Percentiles rank a stretch among this genome's conserved stretches.
phyloP scores from a whole-genome alignment of 495 filamentous ascomycete genomes.

The Neurospora sp. region DNA sequence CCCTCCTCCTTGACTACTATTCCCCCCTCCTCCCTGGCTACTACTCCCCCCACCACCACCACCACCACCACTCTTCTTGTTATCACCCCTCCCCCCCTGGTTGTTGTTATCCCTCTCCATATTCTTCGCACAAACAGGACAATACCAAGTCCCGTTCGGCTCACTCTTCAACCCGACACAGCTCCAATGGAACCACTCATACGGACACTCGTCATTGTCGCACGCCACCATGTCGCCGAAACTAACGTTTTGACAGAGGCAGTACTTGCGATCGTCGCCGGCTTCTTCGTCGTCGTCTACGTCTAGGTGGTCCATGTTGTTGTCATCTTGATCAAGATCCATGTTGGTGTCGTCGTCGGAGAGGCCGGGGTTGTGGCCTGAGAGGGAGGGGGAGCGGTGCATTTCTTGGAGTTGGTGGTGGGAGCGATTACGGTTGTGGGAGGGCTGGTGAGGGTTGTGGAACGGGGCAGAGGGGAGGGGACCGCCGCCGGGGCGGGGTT shows the following conservation, averaged over 20 bases:
- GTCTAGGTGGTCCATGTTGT: conserved; percentile 27
- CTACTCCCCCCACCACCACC: neutral
- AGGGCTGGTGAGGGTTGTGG: no score
- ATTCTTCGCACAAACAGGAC: conserved; percentile 64
- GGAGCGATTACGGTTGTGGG: neutral
- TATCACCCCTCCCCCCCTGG: neutral
- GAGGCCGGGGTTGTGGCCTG: neutral
- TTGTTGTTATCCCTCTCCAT: conserved; percentile 25
- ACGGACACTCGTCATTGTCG: conserved; percentile 85
- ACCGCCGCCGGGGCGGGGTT: no score
- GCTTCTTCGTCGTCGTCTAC: conserved; percentile 80
- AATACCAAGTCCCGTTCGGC: conserved; percentile 88
- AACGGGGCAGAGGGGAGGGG: no score
- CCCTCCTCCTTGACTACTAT: neutral
- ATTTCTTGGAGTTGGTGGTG: neutral
- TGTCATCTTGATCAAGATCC: conserved; percentile 39
- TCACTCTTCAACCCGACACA: conserved; percentile 86
- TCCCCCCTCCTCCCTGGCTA: neutral
- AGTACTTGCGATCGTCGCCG: conserved; percentile 84
- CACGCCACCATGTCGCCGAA: conserved; percentile 98
- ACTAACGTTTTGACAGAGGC: conserved; percentile 82
- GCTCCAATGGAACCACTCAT: conserved; percentile 98
- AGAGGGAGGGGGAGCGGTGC: neutral
- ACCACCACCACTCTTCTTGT: neutral
- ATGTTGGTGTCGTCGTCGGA: neutral